Evolutionary conservation across 2,329 filamentous ascomycete species (phyloP), one percentile per base, ranked within the genome.

Genomic region (Trichoderma sp.): DNA sequence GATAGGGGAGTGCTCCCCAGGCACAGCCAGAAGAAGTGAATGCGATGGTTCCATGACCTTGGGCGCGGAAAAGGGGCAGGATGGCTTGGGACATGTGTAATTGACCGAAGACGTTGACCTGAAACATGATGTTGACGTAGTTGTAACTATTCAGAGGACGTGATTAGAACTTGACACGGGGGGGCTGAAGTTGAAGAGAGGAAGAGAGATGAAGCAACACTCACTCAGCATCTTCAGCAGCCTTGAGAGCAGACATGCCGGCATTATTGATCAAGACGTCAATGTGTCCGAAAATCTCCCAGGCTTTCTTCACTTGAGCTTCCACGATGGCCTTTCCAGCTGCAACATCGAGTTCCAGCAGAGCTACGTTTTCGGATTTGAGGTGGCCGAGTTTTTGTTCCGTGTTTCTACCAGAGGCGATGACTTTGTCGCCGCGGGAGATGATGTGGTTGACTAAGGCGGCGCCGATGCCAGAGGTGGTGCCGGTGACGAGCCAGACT

Each of bases 231-330:
- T 79, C 78, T 27, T 79, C 78, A 37, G 70, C 71, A 27, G 70
- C 69, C 10, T 71, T 72, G 35, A 75, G 67, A 2, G 71, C 67
- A 2, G 74, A 75, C 22, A 73, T 75, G 29, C 75, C 78, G 2
- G 78, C 78, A 59, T 79, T 78, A 67, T 79, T 79, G 17, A 78
- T 69, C n/a, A 79, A 64, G 8, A 79, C 70, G 37, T 79, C 76
- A 17, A 79, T 74, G 5, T 70, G 73, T 0, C 76, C 78, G 34
- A 76, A 79, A 2, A 77, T 70, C 2, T 52, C n/a, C 73, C 76
- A 75, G 9, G 76, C 77, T 9, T 74, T 56, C 8, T 73, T 54
- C 1, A 78, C 61, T n/a, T 71, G 64, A 19, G 50, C 39, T n/a
- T 71, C 35, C n/a, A 79, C 71, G 10, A 32, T 60, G 0, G 58